Conservation (phyloP, 73 alveolate species). For the Blepharisma stoltei region DNA sequence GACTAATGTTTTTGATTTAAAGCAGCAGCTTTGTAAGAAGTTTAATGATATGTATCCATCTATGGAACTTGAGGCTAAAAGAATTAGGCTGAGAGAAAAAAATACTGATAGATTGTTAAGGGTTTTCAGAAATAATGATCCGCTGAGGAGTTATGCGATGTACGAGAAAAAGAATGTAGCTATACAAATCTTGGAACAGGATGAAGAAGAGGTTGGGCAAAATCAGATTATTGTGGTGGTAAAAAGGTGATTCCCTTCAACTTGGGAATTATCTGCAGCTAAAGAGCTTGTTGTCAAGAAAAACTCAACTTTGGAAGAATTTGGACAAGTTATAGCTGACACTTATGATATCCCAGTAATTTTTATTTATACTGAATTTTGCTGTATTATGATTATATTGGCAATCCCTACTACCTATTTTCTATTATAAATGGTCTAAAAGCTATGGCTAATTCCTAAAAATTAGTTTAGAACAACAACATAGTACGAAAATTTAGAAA, state of each 20-base stretch:
- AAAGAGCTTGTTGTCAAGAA: neutral
- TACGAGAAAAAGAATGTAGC: neutral
- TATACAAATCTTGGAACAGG: neutral
- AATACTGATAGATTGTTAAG: neutral
- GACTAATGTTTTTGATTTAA: neutral
- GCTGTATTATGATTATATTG: no score
- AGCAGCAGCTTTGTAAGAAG: neutral
- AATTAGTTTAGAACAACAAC: no score
- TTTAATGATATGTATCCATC: conserved; percentile 7
- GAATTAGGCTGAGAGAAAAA: neutral
- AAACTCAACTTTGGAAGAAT: neutral
- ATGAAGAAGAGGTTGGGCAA: neutral
- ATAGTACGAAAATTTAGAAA: neutral
- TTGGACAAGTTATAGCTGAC: neutral
- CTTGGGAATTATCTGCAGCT: neutral
- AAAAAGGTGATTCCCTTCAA: neutral
- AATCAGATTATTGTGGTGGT: neutral
- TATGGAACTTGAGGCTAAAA: neutral
- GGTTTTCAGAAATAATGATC: neutral
- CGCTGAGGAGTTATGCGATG: neutral
- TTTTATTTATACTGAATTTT: no score
- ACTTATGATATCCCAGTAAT: neutral
- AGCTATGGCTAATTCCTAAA: no score
- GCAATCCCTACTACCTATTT: no score
- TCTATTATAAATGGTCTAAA: no score